phyloP scores from a whole-genome alignment of 2,329 filamentous ascomycete genomes.

The Sarocladiaceae sp. region DNA sequence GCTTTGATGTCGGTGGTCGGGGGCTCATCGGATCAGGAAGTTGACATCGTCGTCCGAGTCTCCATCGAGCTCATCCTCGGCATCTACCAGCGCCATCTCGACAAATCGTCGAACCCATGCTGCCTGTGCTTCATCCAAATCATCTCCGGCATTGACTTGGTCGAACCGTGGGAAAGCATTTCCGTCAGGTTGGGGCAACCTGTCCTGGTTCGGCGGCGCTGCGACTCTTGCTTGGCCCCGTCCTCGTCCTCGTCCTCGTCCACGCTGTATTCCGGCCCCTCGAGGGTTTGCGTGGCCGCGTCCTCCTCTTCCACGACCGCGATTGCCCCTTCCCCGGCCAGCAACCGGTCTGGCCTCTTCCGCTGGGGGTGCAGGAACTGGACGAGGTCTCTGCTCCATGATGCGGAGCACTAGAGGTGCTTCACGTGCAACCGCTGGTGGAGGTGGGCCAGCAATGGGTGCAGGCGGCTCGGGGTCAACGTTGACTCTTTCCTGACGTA shows the following conservation, averaged over 20 bases:
- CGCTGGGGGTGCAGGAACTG: conserved; percentile 8
- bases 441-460: conserved; percentile 20
- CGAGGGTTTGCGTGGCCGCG: conserved; percentile 12
- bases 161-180: neutral
- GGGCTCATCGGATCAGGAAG: neutral
- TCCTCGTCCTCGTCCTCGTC: conserved; percentile 6
- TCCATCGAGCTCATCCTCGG: conserved; percentile 45
- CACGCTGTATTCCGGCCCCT: conserved; percentile 6
- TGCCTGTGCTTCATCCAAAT: conserved; percentile 40
- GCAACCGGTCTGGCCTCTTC: neutral
- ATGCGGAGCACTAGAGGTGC: conserved; percentile 54
- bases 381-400: conserved; percentile 31
- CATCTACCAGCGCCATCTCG: conserved; percentile 47
- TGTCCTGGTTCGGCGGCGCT: conserved; percentile 2
- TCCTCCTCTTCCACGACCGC: neutral
- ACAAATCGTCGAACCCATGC: conserved; percentile 54
- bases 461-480: neutral
- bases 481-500: neutral
- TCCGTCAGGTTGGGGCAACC: too few species aligned
- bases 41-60: conserved; percentile 27
- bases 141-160: too few species aligned
- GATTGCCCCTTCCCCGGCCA: conserved; percentile 1
- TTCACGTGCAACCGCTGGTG: conserved; percentile 44
- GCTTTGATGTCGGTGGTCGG: neutral
- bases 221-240: neutral